Conservation (phyloP, 2,329 filamentous ascomycete genomes). For the Alternaria sp. region DNA sequence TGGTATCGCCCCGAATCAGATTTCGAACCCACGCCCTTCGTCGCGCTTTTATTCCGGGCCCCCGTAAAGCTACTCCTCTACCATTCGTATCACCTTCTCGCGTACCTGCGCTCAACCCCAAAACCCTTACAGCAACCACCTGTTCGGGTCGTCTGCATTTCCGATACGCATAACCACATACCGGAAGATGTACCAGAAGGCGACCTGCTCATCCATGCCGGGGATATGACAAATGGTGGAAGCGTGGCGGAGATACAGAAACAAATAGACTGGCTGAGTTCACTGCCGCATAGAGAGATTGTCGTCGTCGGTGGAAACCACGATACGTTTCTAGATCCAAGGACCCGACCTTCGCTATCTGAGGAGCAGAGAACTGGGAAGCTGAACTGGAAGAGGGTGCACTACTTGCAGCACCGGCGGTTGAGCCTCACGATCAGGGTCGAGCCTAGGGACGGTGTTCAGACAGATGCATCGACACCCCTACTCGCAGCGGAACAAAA, state of each 20-base stretch:
- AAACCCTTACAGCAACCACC: constrained; percentile 64
- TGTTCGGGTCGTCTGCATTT: constrained; percentile 85
- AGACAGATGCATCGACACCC: constrained; percentile 24
- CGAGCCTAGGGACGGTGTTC: constrained; percentile 16
- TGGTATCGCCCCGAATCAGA: constrained; percentile 37
- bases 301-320: constrained; percentile 89
- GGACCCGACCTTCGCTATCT: constrained; percentile 60
- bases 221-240: constrained; percentile 81
- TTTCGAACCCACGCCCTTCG: constrained; percentile 59
- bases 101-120: constrained; percentile 73
- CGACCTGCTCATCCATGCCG: constrained; percentile 88
- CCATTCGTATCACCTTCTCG: constrained; percentile 70
- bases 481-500: constrained; percentile 27
- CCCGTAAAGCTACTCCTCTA: constrained; percentile 72
- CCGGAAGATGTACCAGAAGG: constrained; percentile 72
- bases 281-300: constrained; percentile 79
- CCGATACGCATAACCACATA: constrained; percentile 81
- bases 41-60: constrained; percentile 71
- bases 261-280: constrained; percentile 84
- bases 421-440: constrained; percentile 65
- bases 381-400: constrained; percentile 72
- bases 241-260: constrained; percentile 76
- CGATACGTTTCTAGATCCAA: constrained; percentile 82
- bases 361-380: constrained; percentile 64
- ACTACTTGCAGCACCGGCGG: constrained; percentile 78